phyloP scores from a whole-genome alignment of 2,329 filamentous ascomycete genomes.

The Gaeumannomyces tritici region DNA sequence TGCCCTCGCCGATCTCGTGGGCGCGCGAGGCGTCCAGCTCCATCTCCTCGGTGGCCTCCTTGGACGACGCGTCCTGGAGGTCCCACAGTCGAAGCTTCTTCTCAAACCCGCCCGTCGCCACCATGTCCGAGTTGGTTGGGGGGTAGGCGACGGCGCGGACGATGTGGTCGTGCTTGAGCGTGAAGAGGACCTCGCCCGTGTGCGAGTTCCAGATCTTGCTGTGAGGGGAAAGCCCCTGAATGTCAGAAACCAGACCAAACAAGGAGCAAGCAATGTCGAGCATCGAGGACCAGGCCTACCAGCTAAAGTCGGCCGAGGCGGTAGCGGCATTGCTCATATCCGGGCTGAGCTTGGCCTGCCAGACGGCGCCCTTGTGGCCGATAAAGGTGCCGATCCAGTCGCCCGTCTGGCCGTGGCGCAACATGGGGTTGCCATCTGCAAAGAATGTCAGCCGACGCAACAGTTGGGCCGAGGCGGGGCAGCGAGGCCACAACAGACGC shows the following conservation, averaged over 20 bases:
- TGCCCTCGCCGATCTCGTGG: constrained; percentile 80
- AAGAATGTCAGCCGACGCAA: background rate
- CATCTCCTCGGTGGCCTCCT: constrained; percentile 23
- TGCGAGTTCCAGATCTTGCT: constrained; percentile 97
- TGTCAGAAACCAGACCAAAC: background rate
- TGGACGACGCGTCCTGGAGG: constrained; percentile 34
- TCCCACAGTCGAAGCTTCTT: constrained; percentile 96
- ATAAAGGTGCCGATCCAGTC: constrained; percentile 98
- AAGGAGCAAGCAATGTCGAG: background rate
- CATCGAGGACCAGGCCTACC: constrained; percentile 44
- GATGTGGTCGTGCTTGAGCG: constrained; percentile 87
- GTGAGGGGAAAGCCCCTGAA: constrained; percentile 1
- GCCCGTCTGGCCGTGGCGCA: constrained; percentile 89
- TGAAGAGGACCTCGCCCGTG: constrained; percentile 79
- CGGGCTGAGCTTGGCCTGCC: constrained; percentile 85
- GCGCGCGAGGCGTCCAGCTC: constrained; percentile 51
- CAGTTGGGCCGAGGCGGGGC: background rate
- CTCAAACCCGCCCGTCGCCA: constrained; percentile 91
- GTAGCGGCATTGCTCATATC: constrained; percentile 86
- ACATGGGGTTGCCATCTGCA: constrained; percentile 93
- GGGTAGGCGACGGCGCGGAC: constrained; percentile 90
- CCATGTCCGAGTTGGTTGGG: constrained; percentile 67
- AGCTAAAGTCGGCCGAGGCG: constrained; percentile 90
- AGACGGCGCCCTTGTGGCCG: constrained; percentile 95
- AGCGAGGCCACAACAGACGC: constrained; percentile 7